phyloP scores from a whole-genome alignment of 129 eudicot species.

The Calendula officinalis region DNA sequence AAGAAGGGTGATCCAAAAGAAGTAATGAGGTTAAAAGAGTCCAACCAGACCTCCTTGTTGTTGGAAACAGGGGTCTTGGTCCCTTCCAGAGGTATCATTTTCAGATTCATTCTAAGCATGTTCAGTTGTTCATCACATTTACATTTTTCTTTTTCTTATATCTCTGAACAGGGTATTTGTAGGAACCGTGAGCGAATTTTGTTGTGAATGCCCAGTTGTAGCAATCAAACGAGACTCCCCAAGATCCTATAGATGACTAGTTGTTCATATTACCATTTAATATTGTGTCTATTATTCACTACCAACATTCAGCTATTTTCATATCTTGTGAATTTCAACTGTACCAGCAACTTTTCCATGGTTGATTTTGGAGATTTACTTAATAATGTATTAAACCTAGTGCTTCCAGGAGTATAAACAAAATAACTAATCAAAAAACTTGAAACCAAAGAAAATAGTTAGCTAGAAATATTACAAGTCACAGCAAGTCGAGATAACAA shows the following conservation, averaged over 20 bases:
- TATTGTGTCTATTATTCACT: background rate
- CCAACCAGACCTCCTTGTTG: constrained; percentile 84
- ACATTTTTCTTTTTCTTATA: background rate
- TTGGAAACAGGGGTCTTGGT: constrained; percentile 94
- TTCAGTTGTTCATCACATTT: background rate
- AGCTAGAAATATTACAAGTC: too few relatives aligned
- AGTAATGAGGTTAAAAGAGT: constrained; percentile 71
- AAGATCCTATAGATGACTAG: constrained; percentile 81
- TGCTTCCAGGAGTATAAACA: too few relatives aligned
- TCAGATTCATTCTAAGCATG: background rate
- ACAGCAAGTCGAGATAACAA: constrained; percentile 5
- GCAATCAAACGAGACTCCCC: constrained; percentile 85
- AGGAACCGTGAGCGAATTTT: constrained; percentile 96
- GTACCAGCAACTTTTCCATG: background rate
- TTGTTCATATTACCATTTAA: constrained; percentile 8
- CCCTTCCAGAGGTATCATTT: constrained; percentile 76
- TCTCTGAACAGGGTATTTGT: constrained; percentile 77
- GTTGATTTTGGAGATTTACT: background rate
- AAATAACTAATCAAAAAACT: background rate
- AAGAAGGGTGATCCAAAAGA: constrained; percentile 88
- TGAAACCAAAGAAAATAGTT: background rate
- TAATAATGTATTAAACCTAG: background rate
- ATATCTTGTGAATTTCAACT: background rate
- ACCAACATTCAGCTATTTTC: background rate
- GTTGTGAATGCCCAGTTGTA: constrained; percentile 91